Percentiles rank a stretch among this genome's conserved stretches.
phyloP scores from a whole-genome alignment of 2,329 filamentous ascomycete genomes.

The Diaporthe capsici region DNA sequence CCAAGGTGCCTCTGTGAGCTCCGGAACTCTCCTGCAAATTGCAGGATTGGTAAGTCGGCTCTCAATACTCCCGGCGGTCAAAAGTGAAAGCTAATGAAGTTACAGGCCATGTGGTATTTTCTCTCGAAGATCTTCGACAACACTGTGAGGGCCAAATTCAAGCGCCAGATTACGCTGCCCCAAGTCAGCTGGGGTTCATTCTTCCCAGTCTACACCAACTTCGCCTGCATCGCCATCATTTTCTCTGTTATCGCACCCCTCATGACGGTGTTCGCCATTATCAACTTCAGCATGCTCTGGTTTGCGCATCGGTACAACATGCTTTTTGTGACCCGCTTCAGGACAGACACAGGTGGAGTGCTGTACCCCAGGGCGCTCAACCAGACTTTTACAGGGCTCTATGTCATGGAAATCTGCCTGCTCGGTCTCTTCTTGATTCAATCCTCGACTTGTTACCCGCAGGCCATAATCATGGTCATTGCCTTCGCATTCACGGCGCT shows the following conservation, averaged over 20 bases:
- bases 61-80: background rate
- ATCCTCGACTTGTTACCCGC: constrained; percentile 74
- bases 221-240: constrained; percentile 91
- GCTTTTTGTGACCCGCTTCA: constrained; percentile 92
- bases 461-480: constrained; percentile 89
- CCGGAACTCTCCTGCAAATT: constrained; percentile 88
- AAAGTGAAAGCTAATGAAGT: constrained; percentile 5
- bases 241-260: constrained; percentile 92
- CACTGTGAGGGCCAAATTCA: constrained; percentile 87
- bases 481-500: constrained; percentile 77
- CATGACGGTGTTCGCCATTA: constrained; percentile 92
- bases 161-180: constrained; percentile 82
- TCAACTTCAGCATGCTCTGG: constrained; percentile 94
- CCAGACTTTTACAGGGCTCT: constrained; percentile 93
- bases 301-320: constrained; percentile 97
- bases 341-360: constrained; percentile 91
- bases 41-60: constrained; percentile 71
- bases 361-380: constrained; percentile 94
- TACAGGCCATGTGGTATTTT: constrained; percentile 77
- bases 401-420: constrained; percentile 92
- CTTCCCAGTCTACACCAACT: constrained; percentile 97
- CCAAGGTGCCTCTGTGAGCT: constrained; percentile 91
- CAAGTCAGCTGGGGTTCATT: constrained; percentile 91
- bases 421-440: constrained; percentile 85
- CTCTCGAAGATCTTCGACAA: constrained; percentile 85